Percentiles rank a stretch among this genome's conserved stretches.
phyloP scores from a whole-genome alignment of 768 basidiomycete genomes.

The Suillus sp. region DNA sequence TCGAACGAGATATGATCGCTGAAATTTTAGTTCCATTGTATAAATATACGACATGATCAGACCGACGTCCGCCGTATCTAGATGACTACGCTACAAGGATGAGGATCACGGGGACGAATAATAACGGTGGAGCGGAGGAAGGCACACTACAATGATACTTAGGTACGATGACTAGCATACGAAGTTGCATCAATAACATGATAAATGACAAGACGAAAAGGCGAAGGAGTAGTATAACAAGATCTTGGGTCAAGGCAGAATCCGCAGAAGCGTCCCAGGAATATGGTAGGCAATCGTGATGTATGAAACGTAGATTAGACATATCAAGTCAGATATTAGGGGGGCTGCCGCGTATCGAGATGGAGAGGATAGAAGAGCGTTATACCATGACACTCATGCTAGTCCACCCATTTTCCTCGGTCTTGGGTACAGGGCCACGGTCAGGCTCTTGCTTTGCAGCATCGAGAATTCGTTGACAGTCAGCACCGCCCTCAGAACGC shows the following conservation, averaged over 20 bases:
- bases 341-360: conserved; percentile 21
- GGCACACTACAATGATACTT: conserved; percentile 12
- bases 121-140: conserved; percentile 5
- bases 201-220: conserved; percentile 13
- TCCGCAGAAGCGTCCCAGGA: conserved; percentile 32
- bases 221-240: conserved; percentile 15
- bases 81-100: conserved; percentile 34
- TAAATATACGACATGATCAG: conserved; percentile 30
- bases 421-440: conserved; percentile 30
- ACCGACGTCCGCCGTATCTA: conserved; percentile 32
- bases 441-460: conserved; percentile 31
- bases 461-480: conserved; percentile 56
- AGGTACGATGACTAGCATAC: conserved; percentile 16
- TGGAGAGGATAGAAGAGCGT: conserved; percentile 16
- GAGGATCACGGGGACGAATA: conserved; percentile 16
- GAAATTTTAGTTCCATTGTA: conserved; percentile 23
- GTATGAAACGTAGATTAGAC: conserved; percentile 25
- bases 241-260: conserved; percentile 16
- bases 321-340: conserved; percentile 28
- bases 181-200: conserved; percentile 14
- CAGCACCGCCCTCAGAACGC: conserved; percentile 80
- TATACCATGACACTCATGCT: conserved; percentile 36
- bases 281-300: conserved; percentile 28
- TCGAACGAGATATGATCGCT: neutral
- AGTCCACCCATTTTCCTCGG: conserved; percentile 35